Conservation (phyloP, 228 moss, liverwort and hornwort species). For the Sphagnum fallax region DNA sequence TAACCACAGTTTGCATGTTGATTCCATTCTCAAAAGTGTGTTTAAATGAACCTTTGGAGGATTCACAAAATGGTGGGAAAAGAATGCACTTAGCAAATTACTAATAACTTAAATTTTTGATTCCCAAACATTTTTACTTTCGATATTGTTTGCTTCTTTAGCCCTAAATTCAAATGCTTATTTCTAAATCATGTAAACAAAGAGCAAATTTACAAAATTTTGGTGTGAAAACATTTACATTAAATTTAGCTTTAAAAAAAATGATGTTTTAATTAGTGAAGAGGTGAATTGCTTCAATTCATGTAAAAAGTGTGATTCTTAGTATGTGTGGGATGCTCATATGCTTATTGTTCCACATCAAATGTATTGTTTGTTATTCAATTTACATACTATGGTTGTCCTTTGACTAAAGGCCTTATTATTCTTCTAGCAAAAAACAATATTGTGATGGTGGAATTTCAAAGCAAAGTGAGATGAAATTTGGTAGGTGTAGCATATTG, state of each 20-base stretch:
- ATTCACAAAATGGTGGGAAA: background rate
- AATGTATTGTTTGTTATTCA: background rate
- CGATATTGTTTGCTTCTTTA: background rate
- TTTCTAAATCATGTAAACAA: no score
- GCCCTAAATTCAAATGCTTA: background rate
- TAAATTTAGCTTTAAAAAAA: background rate
- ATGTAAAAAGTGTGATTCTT: background rate
- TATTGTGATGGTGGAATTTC: background rate
- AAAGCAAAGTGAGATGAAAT: background rate
- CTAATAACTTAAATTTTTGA: background rate
- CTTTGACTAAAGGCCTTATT: background rate
- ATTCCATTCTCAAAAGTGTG: background rate
- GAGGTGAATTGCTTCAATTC: background rate
- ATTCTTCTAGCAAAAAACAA: background rate
- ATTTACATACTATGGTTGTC: background rate
- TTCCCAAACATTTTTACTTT: background rate
- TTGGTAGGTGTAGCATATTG: background rate
- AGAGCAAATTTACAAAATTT: background rate
- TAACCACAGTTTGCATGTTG: background rate
- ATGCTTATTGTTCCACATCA: background rate
- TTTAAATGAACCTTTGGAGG: background rate
- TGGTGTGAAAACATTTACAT: background rate
- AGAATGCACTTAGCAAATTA: background rate
- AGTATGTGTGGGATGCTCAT: background rate
- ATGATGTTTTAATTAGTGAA: background rate